Conservation (phyloP, 2,329 filamentous ascomycete genomes). For the Penicillium sp. region DNA sequence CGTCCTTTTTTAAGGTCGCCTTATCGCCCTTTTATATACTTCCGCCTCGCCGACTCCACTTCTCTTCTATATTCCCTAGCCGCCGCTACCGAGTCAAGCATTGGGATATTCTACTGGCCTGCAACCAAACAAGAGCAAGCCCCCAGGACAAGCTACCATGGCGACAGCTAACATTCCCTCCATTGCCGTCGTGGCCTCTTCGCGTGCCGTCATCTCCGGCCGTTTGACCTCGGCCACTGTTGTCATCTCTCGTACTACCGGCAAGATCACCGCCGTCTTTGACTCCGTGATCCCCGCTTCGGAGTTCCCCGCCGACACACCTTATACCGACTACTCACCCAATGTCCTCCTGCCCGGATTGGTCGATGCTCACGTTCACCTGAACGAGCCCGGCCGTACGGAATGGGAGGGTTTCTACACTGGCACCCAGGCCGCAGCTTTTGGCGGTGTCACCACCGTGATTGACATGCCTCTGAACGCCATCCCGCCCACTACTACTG, state of each 20-base stretch:
- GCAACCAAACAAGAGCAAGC: slow-evolving; percentile 9
- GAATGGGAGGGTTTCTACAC: slow-evolving; percentile 99
- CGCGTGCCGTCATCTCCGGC: slow-evolving; percentile 77
- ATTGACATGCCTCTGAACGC: slow-evolving; percentile 98
- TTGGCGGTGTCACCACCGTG: slow-evolving; percentile 94
- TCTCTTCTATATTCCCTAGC: slow-evolving; percentile 3
- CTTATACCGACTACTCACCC: slow-evolving; percentile 83
- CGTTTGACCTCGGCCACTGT: slow-evolving; percentile 82
- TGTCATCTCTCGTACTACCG: slow-evolving; percentile 73
- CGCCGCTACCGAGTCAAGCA: slow-evolving; percentile 6
- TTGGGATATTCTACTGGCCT: slow-evolving; percentile 4
- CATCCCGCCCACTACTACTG: slow-evolving; percentile 92
- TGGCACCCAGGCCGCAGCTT: slow-evolving; percentile 89
- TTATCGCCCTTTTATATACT: slow-evolving; percentile 11
- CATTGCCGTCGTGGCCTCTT: slow-evolving; percentile 80
- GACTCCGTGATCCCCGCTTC: slow-evolving; percentile 74
- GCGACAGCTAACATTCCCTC: slow-evolving; percentile 40
- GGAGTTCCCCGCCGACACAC: slow-evolving; percentile 72
- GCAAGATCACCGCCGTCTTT: slow-evolving; percentile 80
- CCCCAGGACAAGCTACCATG: slow-evolving; percentile 20
- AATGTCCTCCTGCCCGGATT: slow-evolving; percentile 85
- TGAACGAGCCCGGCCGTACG: slow-evolving; percentile 94
- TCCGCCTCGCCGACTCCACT: slow-evolving; percentile 9
- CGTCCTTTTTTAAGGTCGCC: too few species aligned
- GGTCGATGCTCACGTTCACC: slow-evolving; percentile 95